These are phyloP conservation scores for Globisporangium canariense DNA, from an alignment of 352 stramenopile species.

Conservation along the genomic window DNA sequence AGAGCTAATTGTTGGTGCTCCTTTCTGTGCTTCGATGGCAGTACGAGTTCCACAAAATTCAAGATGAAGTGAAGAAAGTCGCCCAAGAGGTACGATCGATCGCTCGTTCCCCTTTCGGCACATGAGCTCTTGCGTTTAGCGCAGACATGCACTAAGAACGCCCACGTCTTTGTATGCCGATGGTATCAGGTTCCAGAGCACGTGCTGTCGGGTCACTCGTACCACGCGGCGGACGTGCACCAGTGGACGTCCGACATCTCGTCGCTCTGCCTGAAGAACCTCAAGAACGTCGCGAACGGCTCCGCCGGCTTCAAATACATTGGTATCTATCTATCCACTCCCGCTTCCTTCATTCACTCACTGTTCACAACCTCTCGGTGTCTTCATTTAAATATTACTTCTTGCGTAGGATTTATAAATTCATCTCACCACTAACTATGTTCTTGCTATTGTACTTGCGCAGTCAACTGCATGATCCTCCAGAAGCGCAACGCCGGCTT, in stretches of 20 bases:
- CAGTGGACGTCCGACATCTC: slow-evolving; percentile 79
- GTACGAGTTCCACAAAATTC: slow-evolving; percentile 84
- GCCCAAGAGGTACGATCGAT: slow-evolving; percentile 50
- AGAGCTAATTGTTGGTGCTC: background rate
- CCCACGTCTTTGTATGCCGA: background rate
- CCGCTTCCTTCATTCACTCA: background rate
- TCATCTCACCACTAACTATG: slow-evolving; percentile 11
- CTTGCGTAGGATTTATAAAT: slow-evolving; percentile 8
- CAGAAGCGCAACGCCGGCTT: slow-evolving; percentile 87
- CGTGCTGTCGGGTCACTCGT: slow-evolving; percentile 56
- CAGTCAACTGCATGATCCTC: slow-evolving; percentile 87
- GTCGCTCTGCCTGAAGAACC: slow-evolving; percentile 72
- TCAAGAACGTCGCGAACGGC: slow-evolving; percentile 81
- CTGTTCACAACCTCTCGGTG: background rate
- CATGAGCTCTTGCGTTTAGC: background rate
- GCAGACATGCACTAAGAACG: background rate
- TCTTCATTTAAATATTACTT: slow-evolving; percentile 14
- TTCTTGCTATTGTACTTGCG: slow-evolving; percentile 7
- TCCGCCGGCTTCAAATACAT: slow-evolving; percentile 89
- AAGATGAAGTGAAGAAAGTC: slow-evolving; percentile 87
- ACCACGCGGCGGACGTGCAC: slow-evolving; percentile 81
- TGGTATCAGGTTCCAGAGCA: slow-evolving; percentile 63
- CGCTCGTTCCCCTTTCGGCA: too few relatives aligned
- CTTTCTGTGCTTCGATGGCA: slow-evolving; percentile 14
- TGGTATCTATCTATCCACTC: slow-evolving; percentile 27